Conservation (phyloP, 805 yeast species). For the Candida schatavii region DNA sequence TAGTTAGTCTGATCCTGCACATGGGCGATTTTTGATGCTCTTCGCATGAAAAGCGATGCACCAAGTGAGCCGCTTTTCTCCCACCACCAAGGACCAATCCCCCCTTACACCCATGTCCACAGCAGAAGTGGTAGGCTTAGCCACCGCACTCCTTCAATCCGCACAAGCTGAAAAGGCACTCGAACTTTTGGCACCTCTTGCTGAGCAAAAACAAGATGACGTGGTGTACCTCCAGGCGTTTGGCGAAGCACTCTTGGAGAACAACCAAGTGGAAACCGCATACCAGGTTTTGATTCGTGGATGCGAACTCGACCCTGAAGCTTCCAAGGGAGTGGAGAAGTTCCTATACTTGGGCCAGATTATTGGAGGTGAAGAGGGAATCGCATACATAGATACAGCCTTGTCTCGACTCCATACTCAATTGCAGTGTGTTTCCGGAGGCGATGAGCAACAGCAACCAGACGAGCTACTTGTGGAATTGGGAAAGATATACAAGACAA, state of each 20-base stretch:
- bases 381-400: constrained; percentile 61
- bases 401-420: constrained; percentile 44
- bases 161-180: constrained; percentile 57
- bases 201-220: constrained; percentile 27
- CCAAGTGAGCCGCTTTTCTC: not conserved
- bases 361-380: constrained; percentile 77
- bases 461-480: constrained; percentile 24
- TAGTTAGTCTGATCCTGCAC: no score
- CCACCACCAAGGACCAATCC: not conserved
- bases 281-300: constrained; percentile 58
- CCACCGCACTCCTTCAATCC: constrained; percentile 43
- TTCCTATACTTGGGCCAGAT: constrained; percentile 90
- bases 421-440: constrained; percentile 25
- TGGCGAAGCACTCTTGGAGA: constrained; percentile 80
- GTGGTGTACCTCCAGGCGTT: constrained; percentile 52
- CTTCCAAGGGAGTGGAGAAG: constrained; percentile 68
- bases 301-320: constrained; percentile 68
- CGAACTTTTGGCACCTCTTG: constrained; percentile 40
- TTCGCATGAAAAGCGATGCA: no score
- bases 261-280: constrained; percentile 76
- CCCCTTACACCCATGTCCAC: constrained; percentile 4
- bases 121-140: constrained; percentile 20
- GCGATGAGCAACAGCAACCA: constrained; percentile 18
- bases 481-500: constrained; percentile 21
- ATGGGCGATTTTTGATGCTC: no score